Percentiles rank a stretch among this genome's conserved stretches.
These are phyloP conservation scores for Escovopsis sp. DNA, from an alignment of 2,329 filamentous ascomycete genomes.

Conservation along the genomic window DNA sequence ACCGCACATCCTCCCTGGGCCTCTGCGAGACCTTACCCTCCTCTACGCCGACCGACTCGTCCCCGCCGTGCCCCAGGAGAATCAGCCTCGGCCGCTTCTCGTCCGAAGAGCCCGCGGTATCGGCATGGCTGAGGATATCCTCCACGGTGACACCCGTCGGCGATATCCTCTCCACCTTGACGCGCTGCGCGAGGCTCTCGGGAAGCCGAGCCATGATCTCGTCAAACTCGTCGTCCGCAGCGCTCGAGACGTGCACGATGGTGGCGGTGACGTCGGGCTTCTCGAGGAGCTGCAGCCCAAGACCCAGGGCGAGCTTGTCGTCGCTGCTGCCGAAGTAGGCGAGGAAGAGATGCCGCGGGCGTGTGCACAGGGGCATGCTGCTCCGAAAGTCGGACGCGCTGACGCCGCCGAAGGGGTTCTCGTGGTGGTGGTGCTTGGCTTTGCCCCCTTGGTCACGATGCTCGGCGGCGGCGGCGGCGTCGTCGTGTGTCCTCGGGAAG, in stretches of 20 bases:
- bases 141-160: slow-evolving; percentile 7
- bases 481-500: slow-evolving; percentile 45
- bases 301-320: slow-evolving; percentile 61
- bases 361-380: slow-evolving; percentile 41
- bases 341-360: slow-evolving; percentile 70
- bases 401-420: slow-evolving; percentile 43
- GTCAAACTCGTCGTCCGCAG: slow-evolving; percentile 5
- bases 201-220: slow-evolving; percentile 4
- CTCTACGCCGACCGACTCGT: slow-evolving; percentile 5
- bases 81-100: slow-evolving; percentile 8
- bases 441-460: slow-evolving; percentile 14
- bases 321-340: slow-evolving; percentile 77
- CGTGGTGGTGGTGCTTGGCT: slow-evolving; percentile 28
- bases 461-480: slow-evolving; percentile 18
- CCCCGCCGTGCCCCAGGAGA: slow-evolving; percentile 11
- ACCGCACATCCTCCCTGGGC: slow-evolving; percentile 8
- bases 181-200: slow-evolving; percentile 5
- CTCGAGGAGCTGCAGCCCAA: slow-evolving; percentile 72
- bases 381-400: slow-evolving; percentile 37
- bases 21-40: slow-evolving; percentile 9
- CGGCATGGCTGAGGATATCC: slow-evolving; percentile 10
- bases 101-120: slow-evolving; percentile 3
- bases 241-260: slow-evolving; percentile 32
- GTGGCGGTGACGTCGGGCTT: slow-evolving; percentile 68
- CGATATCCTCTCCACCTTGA: slow-evolving; percentile 9